phyloP scores from a whole-genome alignment of 2,329 filamentous ascomycete genomes.

The Periconia sp. region DNA sequence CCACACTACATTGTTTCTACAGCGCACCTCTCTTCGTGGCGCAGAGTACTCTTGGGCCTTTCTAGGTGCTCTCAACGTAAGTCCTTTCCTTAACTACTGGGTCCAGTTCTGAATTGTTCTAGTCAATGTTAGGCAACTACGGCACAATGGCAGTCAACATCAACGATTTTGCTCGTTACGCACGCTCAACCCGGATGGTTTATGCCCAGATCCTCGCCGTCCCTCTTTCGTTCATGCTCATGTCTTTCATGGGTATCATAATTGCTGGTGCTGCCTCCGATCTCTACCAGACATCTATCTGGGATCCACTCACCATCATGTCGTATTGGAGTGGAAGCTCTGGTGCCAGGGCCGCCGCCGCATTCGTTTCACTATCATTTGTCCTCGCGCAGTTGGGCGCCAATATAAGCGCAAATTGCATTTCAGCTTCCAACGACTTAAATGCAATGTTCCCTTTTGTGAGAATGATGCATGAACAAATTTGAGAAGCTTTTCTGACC shows the following conservation, averaged over 20 bases:
- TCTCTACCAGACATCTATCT: slow-evolving; percentile 11
- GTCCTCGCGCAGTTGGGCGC: slow-evolving; percentile 15
- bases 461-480: not conserved
- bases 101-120: no score
- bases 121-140: slow-evolving; percentile 20
- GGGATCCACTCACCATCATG: slow-evolving; percentile 21
- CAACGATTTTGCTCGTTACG: slow-evolving; percentile 14
- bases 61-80: not conserved
- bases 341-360: slow-evolving; percentile 12
- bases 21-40: not conserved
- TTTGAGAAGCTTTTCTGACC: not conserved
- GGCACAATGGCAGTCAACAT: slow-evolving; percentile 8
- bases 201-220: slow-evolving; percentile 10
- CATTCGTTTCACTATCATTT: slow-evolving; percentile 16
- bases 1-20: not conserved
- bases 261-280: slow-evolving; percentile 7
- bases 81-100: no score
- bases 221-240: slow-evolving; percentile 11
- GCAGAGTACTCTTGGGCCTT: not conserved
- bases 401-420: slow-evolving; percentile 22
- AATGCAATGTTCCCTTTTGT: slow-evolving; percentile 3
- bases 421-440: slow-evolving; percentile 16
- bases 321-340: slow-evolving; percentile 5
- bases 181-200: slow-evolving; percentile 1
- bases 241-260: slow-evolving; percentile 17